Evolutionary conservation across 371 early-diverging fungal species (phyloP).

Genomic region (Choanephora cucurbitarum): DNA sequence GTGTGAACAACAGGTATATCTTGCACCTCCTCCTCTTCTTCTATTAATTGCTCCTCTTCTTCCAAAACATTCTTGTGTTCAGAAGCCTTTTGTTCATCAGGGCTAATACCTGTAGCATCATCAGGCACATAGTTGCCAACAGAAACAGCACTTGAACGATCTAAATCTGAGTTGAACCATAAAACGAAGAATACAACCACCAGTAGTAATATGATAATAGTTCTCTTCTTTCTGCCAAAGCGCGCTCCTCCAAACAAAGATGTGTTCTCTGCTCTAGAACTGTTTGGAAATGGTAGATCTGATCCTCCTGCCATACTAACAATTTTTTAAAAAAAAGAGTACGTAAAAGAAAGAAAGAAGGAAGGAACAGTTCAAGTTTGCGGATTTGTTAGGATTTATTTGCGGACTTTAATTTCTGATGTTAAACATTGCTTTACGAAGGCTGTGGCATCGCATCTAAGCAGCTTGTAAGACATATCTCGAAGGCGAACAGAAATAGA

Average conservation of each 20-base stretch:
- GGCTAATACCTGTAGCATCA: conserved; percentile 5
- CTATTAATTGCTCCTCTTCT: conserved; percentile 2
- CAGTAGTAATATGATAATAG: conserved; percentile 17
- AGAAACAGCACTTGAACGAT: conserved; percentile 1
- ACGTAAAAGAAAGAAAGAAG: not conserved
- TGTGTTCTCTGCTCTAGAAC: conserved; percentile 8
- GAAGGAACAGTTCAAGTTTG: not conserved
- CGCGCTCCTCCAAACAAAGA: conserved; percentile 17
- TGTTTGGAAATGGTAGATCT: conserved; percentile 28
- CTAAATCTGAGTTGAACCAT: conserved; percentile 26
- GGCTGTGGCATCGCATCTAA: no score
- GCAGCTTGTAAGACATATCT: no score
- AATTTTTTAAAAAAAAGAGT: conserved; percentile 5
- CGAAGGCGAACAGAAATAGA: no score
- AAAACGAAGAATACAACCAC: conserved; percentile 18
- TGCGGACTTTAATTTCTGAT: conserved; percentile 1
- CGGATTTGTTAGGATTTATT: no score
- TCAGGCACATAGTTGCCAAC: not conserved
- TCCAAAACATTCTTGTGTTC: conserved; percentile 2
- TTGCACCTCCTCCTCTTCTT: conserved; percentile 4
- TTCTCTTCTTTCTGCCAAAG: conserved; percentile 19
- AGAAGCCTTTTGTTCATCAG: conserved; percentile 3
- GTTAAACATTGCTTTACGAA: not conserved
- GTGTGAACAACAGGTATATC: conserved; percentile 5
- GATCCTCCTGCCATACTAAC: conserved; percentile 10